phyloP scores from a whole-genome alignment of 345 rosid species.

The Raphanus raphanistrum region DNA sequence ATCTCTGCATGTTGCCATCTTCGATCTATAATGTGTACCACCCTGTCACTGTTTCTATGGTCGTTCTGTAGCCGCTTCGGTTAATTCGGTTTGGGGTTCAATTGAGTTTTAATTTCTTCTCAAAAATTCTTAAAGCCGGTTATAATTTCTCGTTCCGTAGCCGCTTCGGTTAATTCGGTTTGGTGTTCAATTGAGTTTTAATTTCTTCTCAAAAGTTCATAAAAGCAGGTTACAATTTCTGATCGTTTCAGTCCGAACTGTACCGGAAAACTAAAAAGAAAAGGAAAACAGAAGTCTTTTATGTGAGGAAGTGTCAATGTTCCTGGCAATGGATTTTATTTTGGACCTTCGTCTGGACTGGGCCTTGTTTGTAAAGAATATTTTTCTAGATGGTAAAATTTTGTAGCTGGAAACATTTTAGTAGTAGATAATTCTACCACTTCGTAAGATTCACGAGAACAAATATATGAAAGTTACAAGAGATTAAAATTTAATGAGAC shows the following conservation, averaged over 20 bases:
- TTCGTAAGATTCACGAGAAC: no score
- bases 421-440: no score
- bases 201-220: neutral
- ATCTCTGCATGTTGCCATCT: slow-evolving; percentile 32
- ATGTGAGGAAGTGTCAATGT: neutral
- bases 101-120: neutral
- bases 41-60: slow-evolving; percentile 21
- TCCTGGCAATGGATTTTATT: neutral
- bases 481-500: neutral
- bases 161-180: slow-evolving; percentile 18
- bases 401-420: no score
- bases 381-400: no score
- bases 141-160: neutral
- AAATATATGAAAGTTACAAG: neutral
- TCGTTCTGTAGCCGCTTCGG: neutral
- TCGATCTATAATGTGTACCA: neutral
- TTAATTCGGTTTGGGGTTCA: slow-evolving; percentile 17
- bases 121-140: neutral
- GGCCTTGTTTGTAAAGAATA: neutral
- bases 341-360: neutral
- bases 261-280: neutral
- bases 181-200: neutral
- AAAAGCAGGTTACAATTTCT: neutral
- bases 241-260: neutral
- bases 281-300: neutral